Evolutionary conservation across 495 filamentous ascomycete genomes (phyloP), one percentile per base, ranked within the genome.

Genomic region (Neurospora terricola): DNA sequence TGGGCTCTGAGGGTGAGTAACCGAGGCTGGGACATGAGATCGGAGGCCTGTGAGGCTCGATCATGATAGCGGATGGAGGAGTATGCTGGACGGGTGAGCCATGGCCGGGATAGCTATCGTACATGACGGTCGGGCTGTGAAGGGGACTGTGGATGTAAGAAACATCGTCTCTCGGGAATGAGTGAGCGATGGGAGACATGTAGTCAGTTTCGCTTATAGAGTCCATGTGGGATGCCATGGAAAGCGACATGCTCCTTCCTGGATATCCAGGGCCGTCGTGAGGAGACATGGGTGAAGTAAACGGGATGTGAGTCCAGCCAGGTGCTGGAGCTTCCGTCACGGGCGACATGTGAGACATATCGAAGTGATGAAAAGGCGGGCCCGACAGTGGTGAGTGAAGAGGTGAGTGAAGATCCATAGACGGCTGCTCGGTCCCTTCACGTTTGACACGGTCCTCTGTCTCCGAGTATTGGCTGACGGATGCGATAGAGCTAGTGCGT

Each of bases 141-240:
- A 86, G 78, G 70, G 82, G 88, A 8, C 82, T 77, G 6, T 84
- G 81, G 5, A 86, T 75, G 27, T 66, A 66, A 66, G 54, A 66
- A 8, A 66, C 27, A 42, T 88, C 86, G 38, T 88, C 85, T 75
- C 85, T 78, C 1, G 79, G 80, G 76, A 86, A 88, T 5, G 86
- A 84, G 38, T 86, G 84, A 66, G 79, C 80, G 48, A 87, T 77
- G 12, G 87, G 86, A 30, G 87, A 88, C 71, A 84, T 82, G 75
- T 88, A 88, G 76, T 88, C 85, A 69, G 85, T 82, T 16, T 88
- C 86, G 74, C 84, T 87, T 66, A 88, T 81, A 5, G 86, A 82
- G 74, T 87, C 86, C 70, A 86, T 78, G 16, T 85, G 84, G 5
- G 83, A 83, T 40, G 81, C 80, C 37, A 82, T 66, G 6, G 79